These are phyloP conservation scores for Lactarius evosmus DNA, from an alignment of 768 basidiomycete genomes.

Conservation along the genomic window DNA sequence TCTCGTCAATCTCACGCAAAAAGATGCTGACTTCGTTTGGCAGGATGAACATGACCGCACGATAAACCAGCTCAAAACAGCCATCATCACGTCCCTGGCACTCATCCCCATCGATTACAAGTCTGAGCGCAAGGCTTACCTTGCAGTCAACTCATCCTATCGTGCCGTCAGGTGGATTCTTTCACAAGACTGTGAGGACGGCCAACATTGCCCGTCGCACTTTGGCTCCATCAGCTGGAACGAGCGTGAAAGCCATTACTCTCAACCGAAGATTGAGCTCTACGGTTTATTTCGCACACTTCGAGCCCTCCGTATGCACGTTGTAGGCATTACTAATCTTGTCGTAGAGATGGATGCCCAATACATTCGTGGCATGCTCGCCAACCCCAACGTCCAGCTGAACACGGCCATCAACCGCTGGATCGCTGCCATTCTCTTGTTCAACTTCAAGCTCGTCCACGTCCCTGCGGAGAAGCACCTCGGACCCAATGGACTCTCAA, in stretches of 20 bases:
- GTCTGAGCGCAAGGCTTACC: no score
- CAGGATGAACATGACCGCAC: no score
- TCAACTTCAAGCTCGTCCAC: slow-evolving; percentile 39
- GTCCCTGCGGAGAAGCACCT: slow-evolving; percentile 32
- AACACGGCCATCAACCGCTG: slow-evolving; percentile 37
- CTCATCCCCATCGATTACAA: no score
- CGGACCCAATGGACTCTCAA: slow-evolving; percentile 36
- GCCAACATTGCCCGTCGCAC: no score
- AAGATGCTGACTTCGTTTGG: background rate
- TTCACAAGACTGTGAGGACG: no score
- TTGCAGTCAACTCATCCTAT: no score
- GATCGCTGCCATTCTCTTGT: slow-evolving; percentile 41
- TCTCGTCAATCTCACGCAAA: background rate
- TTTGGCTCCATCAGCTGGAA: no score
- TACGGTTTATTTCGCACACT: background rate
- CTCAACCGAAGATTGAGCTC: background rate
- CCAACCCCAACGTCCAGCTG: slow-evolving; percentile 30
- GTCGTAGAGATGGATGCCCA: slow-evolving; percentile 37
- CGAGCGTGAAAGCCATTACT: slow-evolving; percentile 2
- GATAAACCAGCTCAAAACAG: no score
- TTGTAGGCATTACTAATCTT: background rate
- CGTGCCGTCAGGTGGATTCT: no score
- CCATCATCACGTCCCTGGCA: no score
- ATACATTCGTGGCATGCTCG: background rate
- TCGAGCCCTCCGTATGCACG: background rate